phyloP scores from a whole-genome alignment of 2,329 filamentous ascomycete genomes.

The Didymella pomorum region DNA sequence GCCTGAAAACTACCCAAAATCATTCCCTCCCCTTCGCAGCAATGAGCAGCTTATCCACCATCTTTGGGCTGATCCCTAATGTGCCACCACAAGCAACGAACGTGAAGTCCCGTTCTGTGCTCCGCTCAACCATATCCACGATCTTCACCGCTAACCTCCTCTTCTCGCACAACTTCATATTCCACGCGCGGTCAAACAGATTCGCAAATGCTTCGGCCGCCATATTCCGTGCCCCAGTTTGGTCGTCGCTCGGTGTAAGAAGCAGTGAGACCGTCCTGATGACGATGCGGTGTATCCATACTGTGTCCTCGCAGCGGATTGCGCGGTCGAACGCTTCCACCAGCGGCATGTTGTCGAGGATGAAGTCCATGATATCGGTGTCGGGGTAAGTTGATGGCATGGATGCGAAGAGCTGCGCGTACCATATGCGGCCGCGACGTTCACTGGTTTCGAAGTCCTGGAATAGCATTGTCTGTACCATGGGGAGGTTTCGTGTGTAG shows the following conservation, averaged over 20 bases:
- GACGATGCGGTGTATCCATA: slow-evolving; percentile 18
- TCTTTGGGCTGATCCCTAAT: slow-evolving; percentile 8
- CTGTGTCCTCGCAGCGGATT: slow-evolving; percentile 15
- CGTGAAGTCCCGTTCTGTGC: slow-evolving; percentile 17
- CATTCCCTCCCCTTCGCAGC: slow-evolving; percentile 5
- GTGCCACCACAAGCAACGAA: slow-evolving; percentile 18
- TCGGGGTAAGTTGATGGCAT: slow-evolving; percentile 4
- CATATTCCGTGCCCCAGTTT: slow-evolving; percentile 3
- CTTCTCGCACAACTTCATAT: slow-evolving; percentile 11
- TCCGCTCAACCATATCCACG: slow-evolving; percentile 12
- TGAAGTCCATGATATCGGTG: slow-evolving; percentile 9
- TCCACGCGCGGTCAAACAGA: slow-evolving; percentile 17
- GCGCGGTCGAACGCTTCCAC: slow-evolving; percentile 18
- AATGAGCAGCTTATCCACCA: slow-evolving; percentile 14
- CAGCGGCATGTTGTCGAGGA: slow-evolving; percentile 20
- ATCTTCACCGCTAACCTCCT: slow-evolving; percentile 3
- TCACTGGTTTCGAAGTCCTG: slow-evolving; percentile 11
- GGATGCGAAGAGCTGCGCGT: slow-evolving; percentile 17
- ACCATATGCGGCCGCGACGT: slow-evolving; percentile 18
- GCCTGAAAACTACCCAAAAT: neutral
- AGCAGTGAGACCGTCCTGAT: slow-evolving; percentile 12
- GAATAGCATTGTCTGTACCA: slow-evolving; percentile 11
- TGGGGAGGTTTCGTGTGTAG: neutral
- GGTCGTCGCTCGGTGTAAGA: neutral
- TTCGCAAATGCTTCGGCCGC: slow-evolving; percentile 15